Evolutionary conservation across 2,329 filamentous ascomycete species (phyloP).

Genomic region (Calonectria pauciramosa): DNA sequence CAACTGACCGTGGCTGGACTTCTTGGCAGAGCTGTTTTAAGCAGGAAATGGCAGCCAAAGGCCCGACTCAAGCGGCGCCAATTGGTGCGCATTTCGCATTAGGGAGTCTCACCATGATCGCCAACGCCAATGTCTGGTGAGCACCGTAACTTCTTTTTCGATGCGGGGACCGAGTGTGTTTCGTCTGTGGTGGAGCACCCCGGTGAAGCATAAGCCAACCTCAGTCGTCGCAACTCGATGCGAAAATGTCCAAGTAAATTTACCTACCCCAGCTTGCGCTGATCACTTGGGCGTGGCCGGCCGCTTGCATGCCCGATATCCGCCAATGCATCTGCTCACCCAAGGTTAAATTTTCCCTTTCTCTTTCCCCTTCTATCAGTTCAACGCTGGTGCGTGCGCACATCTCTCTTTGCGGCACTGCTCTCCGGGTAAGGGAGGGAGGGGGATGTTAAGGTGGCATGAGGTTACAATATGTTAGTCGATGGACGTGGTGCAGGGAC

Average conservation of each 20-base stretch:
- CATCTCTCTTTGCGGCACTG: background rate
- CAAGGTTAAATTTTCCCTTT: background rate
- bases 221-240: background rate
- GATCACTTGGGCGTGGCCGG: background rate
- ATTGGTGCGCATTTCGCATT: conserved; percentile 1
- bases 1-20: background rate
- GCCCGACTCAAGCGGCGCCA: background rate
- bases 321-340: background rate
- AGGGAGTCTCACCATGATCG: background rate
- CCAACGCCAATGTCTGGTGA: background rate
- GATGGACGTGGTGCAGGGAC: background rate
- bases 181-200: background rate
- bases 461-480: background rate
- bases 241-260: background rate
- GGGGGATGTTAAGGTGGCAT: background rate
- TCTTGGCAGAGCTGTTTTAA: background rate
- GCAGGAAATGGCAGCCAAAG: background rate
- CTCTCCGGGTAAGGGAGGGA: background rate
- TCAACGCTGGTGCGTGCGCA: background rate
- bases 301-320: background rate
- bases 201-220: background rate
- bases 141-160: background rate
- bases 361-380: background rate
- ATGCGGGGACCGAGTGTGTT: background rate
- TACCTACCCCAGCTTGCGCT: background rate